Conservation (phyloP, 768 basidiomycete species). For the Coprinellus aureogranulatus region DNA sequence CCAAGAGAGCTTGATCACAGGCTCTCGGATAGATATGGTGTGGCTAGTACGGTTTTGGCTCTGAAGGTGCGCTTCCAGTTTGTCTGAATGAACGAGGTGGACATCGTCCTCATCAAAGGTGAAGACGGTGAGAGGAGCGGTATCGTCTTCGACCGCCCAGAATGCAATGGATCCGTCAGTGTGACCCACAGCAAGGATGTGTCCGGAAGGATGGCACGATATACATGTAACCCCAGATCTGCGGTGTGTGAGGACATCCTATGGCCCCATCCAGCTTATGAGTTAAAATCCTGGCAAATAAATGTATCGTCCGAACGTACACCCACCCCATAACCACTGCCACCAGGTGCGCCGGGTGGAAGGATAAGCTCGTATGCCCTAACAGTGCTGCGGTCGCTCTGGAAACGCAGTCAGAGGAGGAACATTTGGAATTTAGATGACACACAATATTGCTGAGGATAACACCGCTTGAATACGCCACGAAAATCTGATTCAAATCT, state of each 20-base stretch:
- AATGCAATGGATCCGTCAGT: conserved; percentile 81
- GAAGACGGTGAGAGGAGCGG: conserved; percentile 69
- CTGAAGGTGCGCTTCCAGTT: conserved; percentile 42
- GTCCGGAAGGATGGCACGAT: conserved; percentile 69
- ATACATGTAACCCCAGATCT: conserved; percentile 68
- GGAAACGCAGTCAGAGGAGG: not conserved
- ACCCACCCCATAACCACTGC: conserved; percentile 54
- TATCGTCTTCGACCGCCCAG: conserved; percentile 78
- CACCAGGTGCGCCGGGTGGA: conserved; percentile 82
- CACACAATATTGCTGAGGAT: conserved; percentile 58
- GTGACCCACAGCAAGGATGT: conserved; percentile 78
- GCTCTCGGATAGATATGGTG: conserved; percentile 47
- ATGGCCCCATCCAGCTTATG: not conserved
- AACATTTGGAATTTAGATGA: not conserved
- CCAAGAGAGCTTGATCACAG: conserved; percentile 87
- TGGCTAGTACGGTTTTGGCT: conserved; percentile 16
- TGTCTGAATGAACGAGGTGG: conserved; percentile 48
- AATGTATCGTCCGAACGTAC: conserved; percentile 43
- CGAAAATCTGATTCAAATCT: conserved; percentile 66
- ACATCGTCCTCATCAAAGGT: conserved; percentile 60
- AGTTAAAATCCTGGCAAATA: too few species aligned
- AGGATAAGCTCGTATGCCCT: conserved; percentile 68
- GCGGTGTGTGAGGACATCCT: conserved; percentile 73
- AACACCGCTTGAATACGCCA: conserved; percentile 73
- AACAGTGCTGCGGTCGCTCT: conserved; percentile 50